Evolutionary conservation across 768 basidiomycete species (phyloP), one percentile per base, ranked within the genome.

Genomic region (Tricholoma matsutake): DNA sequence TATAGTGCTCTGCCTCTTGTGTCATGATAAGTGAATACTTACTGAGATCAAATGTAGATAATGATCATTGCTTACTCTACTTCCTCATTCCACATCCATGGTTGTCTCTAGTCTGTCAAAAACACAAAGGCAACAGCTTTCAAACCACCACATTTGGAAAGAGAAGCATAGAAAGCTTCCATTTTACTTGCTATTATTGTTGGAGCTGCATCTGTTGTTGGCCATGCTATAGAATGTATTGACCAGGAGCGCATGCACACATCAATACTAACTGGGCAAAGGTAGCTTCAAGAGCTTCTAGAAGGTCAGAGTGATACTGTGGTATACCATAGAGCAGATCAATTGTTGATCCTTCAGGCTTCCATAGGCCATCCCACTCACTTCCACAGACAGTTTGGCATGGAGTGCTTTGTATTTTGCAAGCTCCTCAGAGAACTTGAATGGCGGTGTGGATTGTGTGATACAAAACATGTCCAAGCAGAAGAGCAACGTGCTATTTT

Each of bases 401-500:
- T 76, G 65, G 57, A 63, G 6, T 51, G 60, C 14, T 49, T 65
- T 59, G 71, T 73, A 8, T 78, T 77, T 54, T 25, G 52, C 0
- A 56, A 65, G 22, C 71, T 78, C 22, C 49, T 71, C 3, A n/a
- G 32, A 2, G 69, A 69, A 25, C 66, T 78, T 4, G 22, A 62
- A 31, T 22, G n/a, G n/a, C 51, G 45, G 10, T 52, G 58, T 62
- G 69, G 71, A 0, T 60, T 75, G 2, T 2, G 34, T 0, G 31
- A 68, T 16, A 72, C 70, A 0, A 61, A 57, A 20, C 63, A 66
- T 64, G 64, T 78, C 8, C 56, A 67, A 0, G 51, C 67, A 0
- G 71, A 77, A 34, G 78, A 80, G 56, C 73, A 78, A 56, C 53
- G 78, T 14, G 75, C 74, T 0, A 75, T 79, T 13, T 79, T 78